These are phyloP conservation scores for Trichophyton simii DNA, from an alignment of 2,329 filamentous ascomycete genomes.

Conservation along the genomic window DNA sequence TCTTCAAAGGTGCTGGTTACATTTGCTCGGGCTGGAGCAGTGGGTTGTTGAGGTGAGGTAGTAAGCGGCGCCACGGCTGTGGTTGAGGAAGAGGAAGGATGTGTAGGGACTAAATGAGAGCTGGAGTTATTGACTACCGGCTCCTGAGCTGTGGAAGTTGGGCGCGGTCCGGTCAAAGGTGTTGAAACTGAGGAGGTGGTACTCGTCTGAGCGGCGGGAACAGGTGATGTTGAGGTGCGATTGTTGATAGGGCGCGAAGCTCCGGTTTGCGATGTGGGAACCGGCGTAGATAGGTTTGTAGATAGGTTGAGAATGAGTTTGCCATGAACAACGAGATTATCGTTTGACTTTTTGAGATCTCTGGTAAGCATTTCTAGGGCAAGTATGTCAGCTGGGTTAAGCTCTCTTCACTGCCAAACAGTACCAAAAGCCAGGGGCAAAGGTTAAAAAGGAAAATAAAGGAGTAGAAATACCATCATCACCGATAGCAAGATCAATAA, in stretches of 20 bases:
- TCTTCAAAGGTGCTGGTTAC: conserved; percentile 93
- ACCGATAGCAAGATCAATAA: conserved; percentile 78
- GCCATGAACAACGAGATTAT: conserved; percentile 93
- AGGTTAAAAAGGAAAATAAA: not conserved
- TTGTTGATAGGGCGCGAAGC: conserved; percentile 13
- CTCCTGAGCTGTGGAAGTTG: conserved; percentile 21
- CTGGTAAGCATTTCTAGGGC: conserved; percentile 80
- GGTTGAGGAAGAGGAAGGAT: conserved; percentile 24
- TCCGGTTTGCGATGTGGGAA: conserved; percentile 41
- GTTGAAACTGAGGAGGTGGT: conserved; percentile 17
- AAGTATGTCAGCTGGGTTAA: not conserved
- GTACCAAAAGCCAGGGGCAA: not conserved
- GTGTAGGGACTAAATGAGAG: conserved; percentile 25
- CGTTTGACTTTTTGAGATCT: conserved; percentile 93
- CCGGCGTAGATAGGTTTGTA: conserved; percentile 67
- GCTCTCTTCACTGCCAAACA: not conserved
- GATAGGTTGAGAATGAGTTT: conserved; percentile 95
- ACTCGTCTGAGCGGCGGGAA: conserved; percentile 1
- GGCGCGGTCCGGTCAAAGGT: conserved; percentile 19
- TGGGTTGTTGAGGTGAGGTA: conserved; percentile 27
- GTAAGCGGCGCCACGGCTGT: conserved; percentile 31
- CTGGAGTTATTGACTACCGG: conserved; percentile 20
- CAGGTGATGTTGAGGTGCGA: conserved; percentile 11
- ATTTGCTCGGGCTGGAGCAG: conserved; percentile 36
- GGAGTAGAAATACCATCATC: conserved; percentile 61